Conservation (phyloP, 768 basidiomycete genomes). For the Leccinum incarnatum region DNA sequence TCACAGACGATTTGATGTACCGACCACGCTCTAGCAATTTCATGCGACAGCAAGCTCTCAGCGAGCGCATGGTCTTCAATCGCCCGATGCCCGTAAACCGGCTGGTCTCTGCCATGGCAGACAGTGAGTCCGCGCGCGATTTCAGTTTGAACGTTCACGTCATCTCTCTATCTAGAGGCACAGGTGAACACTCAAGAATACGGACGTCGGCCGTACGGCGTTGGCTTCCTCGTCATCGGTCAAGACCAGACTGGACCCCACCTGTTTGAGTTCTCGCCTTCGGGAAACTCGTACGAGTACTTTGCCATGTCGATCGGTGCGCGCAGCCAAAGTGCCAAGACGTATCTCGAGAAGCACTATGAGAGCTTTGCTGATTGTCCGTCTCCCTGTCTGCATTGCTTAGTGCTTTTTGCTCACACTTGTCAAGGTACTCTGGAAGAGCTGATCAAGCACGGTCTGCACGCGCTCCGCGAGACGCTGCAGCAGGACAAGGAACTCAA, state of each 20-base stretch:
- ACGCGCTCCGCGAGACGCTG: constrained; percentile 92
- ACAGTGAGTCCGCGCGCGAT: constrained; percentile 60
- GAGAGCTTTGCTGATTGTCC: constrained; percentile 82
- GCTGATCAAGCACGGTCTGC: constrained; percentile 88
- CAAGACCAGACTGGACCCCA: constrained; percentile 96
- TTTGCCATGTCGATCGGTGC: constrained; percentile 99
- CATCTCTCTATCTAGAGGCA: constrained; percentile 59
- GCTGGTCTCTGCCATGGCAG: constrained; percentile 89
- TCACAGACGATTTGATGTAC: not conserved
- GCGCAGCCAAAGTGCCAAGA: constrained; percentile 96
- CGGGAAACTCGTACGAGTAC: constrained; percentile 97
- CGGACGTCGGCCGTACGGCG: constrained; percentile 95
- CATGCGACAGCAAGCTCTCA: constrained; percentile 99
- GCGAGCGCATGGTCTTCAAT: constrained; percentile 91
- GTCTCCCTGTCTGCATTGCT: constrained; percentile 26
- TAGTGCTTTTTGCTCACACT: not conserved
- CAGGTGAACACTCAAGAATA: constrained; percentile 99
- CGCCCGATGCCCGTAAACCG: constrained; percentile 92
- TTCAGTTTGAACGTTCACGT: not conserved
- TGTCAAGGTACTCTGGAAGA: constrained; percentile 75
- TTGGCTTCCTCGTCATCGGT: constrained; percentile 97
- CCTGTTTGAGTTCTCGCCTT: constrained; percentile 97
- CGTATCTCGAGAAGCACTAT: constrained; percentile 94
- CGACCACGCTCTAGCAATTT: constrained; percentile 70
- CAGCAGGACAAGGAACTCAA: constrained; percentile 98